Evolutionary conservation across 768 basidiomycete species (phyloP), one percentile per base, ranked within the genome.

Genomic region (Butyriboletus loyo): DNA sequence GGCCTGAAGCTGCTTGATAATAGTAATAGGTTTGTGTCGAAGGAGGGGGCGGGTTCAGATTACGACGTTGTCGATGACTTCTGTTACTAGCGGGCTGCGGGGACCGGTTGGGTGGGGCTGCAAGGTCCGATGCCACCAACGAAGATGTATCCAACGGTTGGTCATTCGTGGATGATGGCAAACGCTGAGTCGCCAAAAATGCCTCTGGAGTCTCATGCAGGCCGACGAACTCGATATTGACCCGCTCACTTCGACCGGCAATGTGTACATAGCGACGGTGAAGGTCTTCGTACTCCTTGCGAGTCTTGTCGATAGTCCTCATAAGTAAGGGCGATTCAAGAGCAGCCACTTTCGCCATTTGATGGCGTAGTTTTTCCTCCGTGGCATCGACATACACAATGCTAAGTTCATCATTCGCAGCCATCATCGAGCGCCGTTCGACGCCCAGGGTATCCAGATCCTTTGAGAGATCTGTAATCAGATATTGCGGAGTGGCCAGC

Each of bases 1-100:
- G 77, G 13, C 97, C 97, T 2, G 91, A 89, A 0, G 92, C 84
- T 17, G 93, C 89, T 68, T 98, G 97, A 68, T 98, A 99, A 71
- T 89, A 99, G 66, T 89, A 94, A 72, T 96, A 99, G 9, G 92
- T 87, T 10, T 91, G 87, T 15, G 89, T 88, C 17, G 89, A 89
- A 17, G 87, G 89, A 3, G 91, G 89, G 2, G 89, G 89, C 1
- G 90, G 89, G 61, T 92, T 93, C 58, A 93, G 69, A 65, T 93
- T 93, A 52, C 83, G 81, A 27, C 89, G 83, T 48, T 84, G 84
- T 51, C 80, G 79, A 31, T 79, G 80, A 43, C 61, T 70, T 54
- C 77, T 80, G 39, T 75, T 78, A 38, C 46, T 49, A 11, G 37
- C 62, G 22, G 55, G 22, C 22, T 49, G 52, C 15, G 46, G 19